Base-by-base conservation (phyloP, 805 yeast genomes). In the Starmerella vaccinii region DNA sequence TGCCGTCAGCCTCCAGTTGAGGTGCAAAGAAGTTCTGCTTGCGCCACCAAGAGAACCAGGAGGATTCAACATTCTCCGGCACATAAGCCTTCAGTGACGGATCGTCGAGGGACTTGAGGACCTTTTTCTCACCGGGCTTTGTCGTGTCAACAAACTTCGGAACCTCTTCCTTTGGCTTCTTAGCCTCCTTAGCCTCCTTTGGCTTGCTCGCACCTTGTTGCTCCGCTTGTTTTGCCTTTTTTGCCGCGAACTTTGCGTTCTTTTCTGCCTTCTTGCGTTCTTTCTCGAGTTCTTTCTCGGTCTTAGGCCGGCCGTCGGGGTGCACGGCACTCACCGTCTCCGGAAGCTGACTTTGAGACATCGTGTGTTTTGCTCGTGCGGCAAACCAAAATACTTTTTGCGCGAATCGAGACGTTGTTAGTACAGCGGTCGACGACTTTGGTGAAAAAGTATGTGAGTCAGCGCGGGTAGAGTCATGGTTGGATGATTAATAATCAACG, bases 21-120 rank as follows among this genome's bases (percentile, higher is more conserved):
- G 98, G 98, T 69, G 83, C 82, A 63, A 92, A 92, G 62, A 78
- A 80, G 18, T 92, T 94, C 68, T 85, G 76, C 62, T 83, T 74
- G 54, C 78, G 82, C 98, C 98, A 92, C 97, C 98, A 92, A 18
- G 77, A 79, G 70, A 90, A 90, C 98, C 98, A 92, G 13, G 96
- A 85, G 50, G 94, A 82, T 70, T 92, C 98, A 44, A 92, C 97
- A 60, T 82, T 83, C 60, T 78, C 77, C 30, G 98, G 98, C 62
- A 78, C 84, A 69, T 92, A 92, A 9, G 97, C 90, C 69, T 92
- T 89, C 66, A 92, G 78, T 19, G 97, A 81, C 21, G 95, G 89
- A 65, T 89, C 95, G 39, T 90, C 96, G 48, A 92, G 76, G 32
- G 87, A 76, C n/a, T 80, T 83, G 52, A 92, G 76, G 30, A 81